Evolutionary conservation across 2,329 filamentous ascomycete species (phyloP), one percentile per base, ranked within the genome.

Genomic region (Dactylellina drechsleri): DNA sequence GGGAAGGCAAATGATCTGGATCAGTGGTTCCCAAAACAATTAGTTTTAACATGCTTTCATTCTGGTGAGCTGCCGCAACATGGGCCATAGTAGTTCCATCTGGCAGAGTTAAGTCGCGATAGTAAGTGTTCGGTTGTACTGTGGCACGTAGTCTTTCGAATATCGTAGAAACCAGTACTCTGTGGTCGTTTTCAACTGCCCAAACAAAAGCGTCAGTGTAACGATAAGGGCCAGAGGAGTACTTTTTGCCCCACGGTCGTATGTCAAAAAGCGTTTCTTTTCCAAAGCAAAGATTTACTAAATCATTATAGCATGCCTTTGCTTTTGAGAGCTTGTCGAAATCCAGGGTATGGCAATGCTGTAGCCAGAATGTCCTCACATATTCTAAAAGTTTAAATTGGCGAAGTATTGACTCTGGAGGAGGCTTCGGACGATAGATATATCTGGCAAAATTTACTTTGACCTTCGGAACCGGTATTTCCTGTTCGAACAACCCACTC

Each of bases 171-270:
- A 72, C 4, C 3, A 72, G 47, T 4, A 50, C 0, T 13, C 0
- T 1, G 16, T 72, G 67, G n/a, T 60, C 59, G 16, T 72, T 72
- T 50, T 72, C 67, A 31, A 72, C 45, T 5, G 60, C 67, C 67
- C 67, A 72, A 13, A 72, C 54, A 18, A 72, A 72, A 18, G 67
- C 45, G 31, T 72, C 67, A 4, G 67, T 66, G 10, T 66, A 66
- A 18, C 43, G 60, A 43, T 72, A 53, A 1, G 16, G n/a, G 10
- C 53, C 40, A 6, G 53, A 45, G 7, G 67, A 65, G 47, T 66
- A 56, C 43, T 43, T 53, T 56, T 65, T 65, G 5, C 67, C 67
- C 67, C 67, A 72, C 2, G 67, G 67, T 10, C 60, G 53, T n/a
- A 72, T 65, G n/a, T 72, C 67, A 15, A 72, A 66, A 5, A 61